Evolutionary conservation across 768 basidiomycete genomes (phyloP), one percentile per base, ranked within the genome.

Genomic region (Fomitopsis serialis): DNA sequence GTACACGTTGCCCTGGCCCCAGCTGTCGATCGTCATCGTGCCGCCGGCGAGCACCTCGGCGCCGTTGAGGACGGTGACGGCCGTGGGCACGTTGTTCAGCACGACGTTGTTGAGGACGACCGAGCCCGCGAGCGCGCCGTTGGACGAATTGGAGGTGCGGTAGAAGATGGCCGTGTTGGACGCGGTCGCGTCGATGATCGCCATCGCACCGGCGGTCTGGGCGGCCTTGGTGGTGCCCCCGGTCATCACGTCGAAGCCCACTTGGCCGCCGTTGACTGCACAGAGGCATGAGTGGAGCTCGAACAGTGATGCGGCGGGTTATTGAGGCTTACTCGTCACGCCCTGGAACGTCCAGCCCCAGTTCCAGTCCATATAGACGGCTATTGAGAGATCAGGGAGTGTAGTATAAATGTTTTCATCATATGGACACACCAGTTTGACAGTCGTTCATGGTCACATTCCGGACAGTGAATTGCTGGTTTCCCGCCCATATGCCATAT

Each of bases 401-500:
- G n/a, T n/a, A n/a, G n/a, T n/a, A n/a, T n/a, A n/a, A n/a, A n/a
- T n/a, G n/a, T n/a, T n/a, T n/a, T n/a, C n/a, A n/a, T n/a, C n/a
- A n/a, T n/a, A n/a, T n/a, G 11, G 6, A 55, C 66, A 58, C 54
- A 72, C 74, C 75, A 42, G 70, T 70, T 10, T 74, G 66, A 24
- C 76, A 74, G 54, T 79, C 74, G 60, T 76, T 78, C 42, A 80
- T 66, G 15, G 77, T 80, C 54, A 86, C 65, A 60, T 86, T 86
- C 24, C 85, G 78, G n/a, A 85, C 82, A 8, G 84, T 85, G 59
- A 86, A 82, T 77, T 91, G 89, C 68, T 92, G 89, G 59, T 90
- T 91, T 45, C 89, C 89, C 47, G 85, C 85, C 75, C 78, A 81
- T 54, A 91, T 84, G 4, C 85, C 89, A 58, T 71, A 81, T 68